Percentiles rank a stretch among this genome's conserved stretches.
These are phyloP conservation scores for Brassica carinata DNA, from an alignment of 345 rosid species.

Conservation along the genomic window DNA sequence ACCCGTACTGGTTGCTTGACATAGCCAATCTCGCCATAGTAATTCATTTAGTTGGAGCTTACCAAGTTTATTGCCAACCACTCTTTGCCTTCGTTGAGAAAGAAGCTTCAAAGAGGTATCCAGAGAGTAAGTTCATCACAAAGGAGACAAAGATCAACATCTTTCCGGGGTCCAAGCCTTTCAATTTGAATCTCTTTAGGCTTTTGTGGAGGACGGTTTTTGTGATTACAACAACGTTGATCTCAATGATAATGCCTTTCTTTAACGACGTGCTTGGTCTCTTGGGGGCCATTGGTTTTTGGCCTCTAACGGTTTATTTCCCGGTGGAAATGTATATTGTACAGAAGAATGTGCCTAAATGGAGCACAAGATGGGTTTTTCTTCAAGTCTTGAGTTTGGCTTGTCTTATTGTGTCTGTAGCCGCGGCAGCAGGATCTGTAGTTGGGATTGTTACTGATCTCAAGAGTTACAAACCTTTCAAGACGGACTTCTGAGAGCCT, in stretches of 20 bases:
- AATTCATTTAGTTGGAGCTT: slow-evolving; percentile 81
- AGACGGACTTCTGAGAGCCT: slow-evolving; percentile 44
- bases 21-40: slow-evolving; percentile 81
- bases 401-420: slow-evolving; percentile 72
- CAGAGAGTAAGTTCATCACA: slow-evolving; percentile 59
- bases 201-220: slow-evolving; percentile 80
- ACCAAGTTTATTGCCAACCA: slow-evolving; percentile 94
- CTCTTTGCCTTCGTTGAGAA: slow-evolving; percentile 78
- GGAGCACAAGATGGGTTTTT: slow-evolving; percentile 81
- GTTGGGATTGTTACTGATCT: slow-evolving; percentile 71
- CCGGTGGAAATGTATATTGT: slow-evolving; percentile 84
- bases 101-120: slow-evolving; percentile 47
- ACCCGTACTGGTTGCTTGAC: slow-evolving; percentile 91
- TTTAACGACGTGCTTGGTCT: slow-evolving; percentile 85
- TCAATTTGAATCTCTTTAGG: slow-evolving; percentile 68
- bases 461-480: slow-evolving; percentile 69
- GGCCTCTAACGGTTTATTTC: slow-evolving; percentile 51
- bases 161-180: slow-evolving; percentile 45
- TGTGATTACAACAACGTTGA: slow-evolving; percentile 66
- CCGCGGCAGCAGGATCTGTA: slow-evolving; percentile 78
- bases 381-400: slow-evolving; percentile 71
- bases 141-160: slow-evolving; percentile 57
- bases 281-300: slow-evolving; percentile 86
- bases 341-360: slow-evolving; percentile 64
- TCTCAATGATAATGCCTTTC: slow-evolving; percentile 87